A percentile compares a stretch with the other conserved stretches of the same genome.
phyloP scores from a whole-genome alignment of 495 filamentous ascomycete species.

The Glutinoglossum americanum region DNA sequence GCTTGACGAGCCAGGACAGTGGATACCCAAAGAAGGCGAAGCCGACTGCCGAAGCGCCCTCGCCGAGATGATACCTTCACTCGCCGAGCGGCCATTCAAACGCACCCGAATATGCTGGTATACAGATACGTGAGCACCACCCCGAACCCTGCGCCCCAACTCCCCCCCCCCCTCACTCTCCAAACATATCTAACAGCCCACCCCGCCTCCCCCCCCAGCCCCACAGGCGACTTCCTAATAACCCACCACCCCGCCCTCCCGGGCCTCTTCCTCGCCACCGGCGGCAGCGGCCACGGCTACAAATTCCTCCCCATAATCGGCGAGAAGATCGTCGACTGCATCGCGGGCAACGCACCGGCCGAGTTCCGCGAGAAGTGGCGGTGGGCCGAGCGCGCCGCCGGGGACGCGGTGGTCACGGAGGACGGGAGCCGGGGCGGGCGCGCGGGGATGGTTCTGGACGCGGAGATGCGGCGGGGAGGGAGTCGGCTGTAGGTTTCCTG shows the following conservation, averaged over 20 bases:
- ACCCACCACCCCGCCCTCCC: constrained; percentile 46
- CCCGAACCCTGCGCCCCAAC: neutral
- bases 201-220: constrained; percentile 6
- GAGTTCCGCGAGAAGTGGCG: constrained; percentile 45
- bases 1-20: constrained; percentile 19
- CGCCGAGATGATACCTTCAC: constrained; percentile 34
- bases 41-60: constrained; percentile 38
- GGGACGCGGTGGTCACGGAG: constrained; percentile 29
- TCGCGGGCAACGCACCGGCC: constrained; percentile 32
- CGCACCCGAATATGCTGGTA: constrained; percentile 78
- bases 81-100: constrained; percentile 41
- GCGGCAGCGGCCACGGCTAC: constrained; percentile 70
- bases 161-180: neutral
- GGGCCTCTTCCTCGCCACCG: constrained; percentile 59
- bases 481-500: neutral
- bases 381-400: constrained; percentile 28
- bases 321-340: constrained; percentile 47
- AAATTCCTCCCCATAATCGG: constrained; percentile 81
- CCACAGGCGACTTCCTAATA: constrained; percentile 61
- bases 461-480: neutral
- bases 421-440: constrained; percentile 20
- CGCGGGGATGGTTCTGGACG: neutral
- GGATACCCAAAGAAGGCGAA: constrained; percentile 37
- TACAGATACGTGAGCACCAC: constrained; percentile 39
- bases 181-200: neutral